Evolutionary conservation across 768 basidiomycete genomes (phyloP).

Genomic region (Pulveroboletus sp.): DNA sequence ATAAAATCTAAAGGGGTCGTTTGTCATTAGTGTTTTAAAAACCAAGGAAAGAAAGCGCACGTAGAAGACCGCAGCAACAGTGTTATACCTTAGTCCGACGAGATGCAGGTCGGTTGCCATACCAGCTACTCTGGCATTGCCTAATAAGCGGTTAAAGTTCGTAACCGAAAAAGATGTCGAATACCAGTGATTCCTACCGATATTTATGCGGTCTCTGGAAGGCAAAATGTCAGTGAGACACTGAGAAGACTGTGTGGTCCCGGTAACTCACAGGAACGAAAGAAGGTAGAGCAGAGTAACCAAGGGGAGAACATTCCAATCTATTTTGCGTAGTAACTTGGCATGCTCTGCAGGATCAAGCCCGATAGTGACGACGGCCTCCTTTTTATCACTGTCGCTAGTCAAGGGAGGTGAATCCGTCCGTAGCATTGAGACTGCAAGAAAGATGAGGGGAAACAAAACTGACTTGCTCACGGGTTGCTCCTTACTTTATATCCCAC

Average conservation of each 20-base stretch:
- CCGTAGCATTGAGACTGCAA: too few relatives aligned
- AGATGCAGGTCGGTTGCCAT: background rate
- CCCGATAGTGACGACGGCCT: background rate
- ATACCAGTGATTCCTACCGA: background rate
- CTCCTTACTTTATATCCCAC: too few relatives aligned
- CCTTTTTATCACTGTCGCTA: too few relatives aligned
- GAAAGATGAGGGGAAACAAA: background rate
- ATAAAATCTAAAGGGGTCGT: background rate
- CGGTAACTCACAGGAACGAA: conserved; percentile 1
- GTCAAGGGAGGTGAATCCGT: background rate
- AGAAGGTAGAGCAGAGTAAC: background rate
- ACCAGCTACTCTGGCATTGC: background rate
- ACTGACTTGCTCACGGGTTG: too few relatives aligned
- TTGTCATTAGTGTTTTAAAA: background rate
- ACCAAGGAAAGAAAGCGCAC: background rate
- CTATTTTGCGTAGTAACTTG: background rate
- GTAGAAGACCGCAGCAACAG: conserved; percentile 1
- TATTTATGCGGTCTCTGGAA: background rate
- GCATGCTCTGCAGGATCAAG: background rate
- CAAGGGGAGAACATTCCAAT: background rate
- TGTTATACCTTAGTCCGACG: conserved; percentile 1
- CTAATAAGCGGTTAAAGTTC: background rate
- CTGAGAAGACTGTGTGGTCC: background rate
- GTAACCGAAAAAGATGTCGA: too few relatives aligned
- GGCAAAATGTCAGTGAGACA: background rate